A percentile compares a stretch with the other conserved stretches of the same genome.
Evolutionary conservation across 768 basidiomycete species (phyloP).

Genomic region (Rhodotorula taiwanensis): DNA sequence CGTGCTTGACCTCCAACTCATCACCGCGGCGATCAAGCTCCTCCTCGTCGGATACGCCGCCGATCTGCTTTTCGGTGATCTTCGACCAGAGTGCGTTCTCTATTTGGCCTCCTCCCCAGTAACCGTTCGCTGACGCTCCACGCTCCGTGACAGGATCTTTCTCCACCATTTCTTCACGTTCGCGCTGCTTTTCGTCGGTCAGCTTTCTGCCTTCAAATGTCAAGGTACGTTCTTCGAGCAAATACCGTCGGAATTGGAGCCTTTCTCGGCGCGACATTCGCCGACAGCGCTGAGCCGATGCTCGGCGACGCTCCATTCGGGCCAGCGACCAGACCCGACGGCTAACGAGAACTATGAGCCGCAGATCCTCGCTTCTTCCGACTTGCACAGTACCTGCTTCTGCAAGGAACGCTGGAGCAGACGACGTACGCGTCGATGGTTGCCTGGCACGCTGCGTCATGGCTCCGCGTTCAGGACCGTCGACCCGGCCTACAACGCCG

Average conservation of each 20-base stretch:
- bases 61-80: conserved; percentile 17
- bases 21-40: conserved; percentile 11
- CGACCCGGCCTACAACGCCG: not conserved
- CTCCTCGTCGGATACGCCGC: conserved; percentile 11
- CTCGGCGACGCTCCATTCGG: too few species aligned
- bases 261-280: too few species aligned
- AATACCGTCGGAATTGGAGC: too few species aligned
- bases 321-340: too few species aligned
- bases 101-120: too few species aligned
- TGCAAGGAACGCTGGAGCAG: conserved; percentile 23
- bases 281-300: too few species aligned
- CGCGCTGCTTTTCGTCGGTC: conserved; percentile 12
- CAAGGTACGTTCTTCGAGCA: not conserved
- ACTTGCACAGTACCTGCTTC: conserved; percentile 4
- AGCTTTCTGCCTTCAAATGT: conserved; percentile 8
- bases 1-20: not conserved
- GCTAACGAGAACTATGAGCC: too few species aligned
- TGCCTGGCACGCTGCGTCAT: conserved; percentile 9
- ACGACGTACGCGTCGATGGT: conserved; percentile 19
- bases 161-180: conserved; percentile 25
- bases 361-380: conserved; percentile 21
- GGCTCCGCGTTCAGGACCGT: conserved; percentile 5
- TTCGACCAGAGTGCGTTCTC: not conserved
- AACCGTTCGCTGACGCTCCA: too few species aligned
- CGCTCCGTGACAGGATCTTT: too few species aligned